Evolutionary conservation across 306 rosid genomes (phyloP), one percentile per base, ranked within the genome.

Genomic region (Trifolium subterraneum): DNA sequence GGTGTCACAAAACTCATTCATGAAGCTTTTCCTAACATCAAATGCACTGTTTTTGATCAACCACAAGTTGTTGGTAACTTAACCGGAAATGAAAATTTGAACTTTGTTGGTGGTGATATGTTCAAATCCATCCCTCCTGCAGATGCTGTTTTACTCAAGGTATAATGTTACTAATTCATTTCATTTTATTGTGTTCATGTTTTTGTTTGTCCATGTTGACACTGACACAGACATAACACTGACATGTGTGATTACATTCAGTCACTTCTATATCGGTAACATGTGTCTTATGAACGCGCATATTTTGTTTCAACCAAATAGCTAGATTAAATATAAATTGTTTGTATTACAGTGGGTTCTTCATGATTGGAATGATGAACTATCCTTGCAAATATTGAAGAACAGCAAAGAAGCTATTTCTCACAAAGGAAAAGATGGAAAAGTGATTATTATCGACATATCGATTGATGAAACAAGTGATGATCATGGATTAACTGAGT

Each of bases 61-160:
- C 88, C 87, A 0, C 76, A 80, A 8, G 90, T 84, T 35, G 88
- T 84, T 15, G 87, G 66, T 50, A 62, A 80, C 54, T 66, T 76
- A 38, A 12, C 18, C 6, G 85, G 69, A 1, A 23, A 8, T 15
- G 64, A 56, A 2, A 86, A 84, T 67, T 78, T 88, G 83, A 88
- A 52, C 42, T 88, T 77, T 51, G 78, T 80, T 65, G 87, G 80
- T 2, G 90, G 88, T 2, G 86, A 88, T 31, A 88, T 88, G 87
- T 82, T 86, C 81, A 65, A 72, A 2, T 65, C 69, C 10, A 72
- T 88, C 14, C 90, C 88, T 58, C 35, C 87, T 4, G 87, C 87
- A 0, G 84, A 86, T 78, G 88, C 84, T 27, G 38, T 88, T 48
- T 45, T 86, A 2, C 78, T 84, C 20, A 86, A 86, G 85, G 90